phyloP scores from a whole-genome alignment of 2,329 filamentous ascomycete species.

The Pyrenochaeta sp. region DNA sequence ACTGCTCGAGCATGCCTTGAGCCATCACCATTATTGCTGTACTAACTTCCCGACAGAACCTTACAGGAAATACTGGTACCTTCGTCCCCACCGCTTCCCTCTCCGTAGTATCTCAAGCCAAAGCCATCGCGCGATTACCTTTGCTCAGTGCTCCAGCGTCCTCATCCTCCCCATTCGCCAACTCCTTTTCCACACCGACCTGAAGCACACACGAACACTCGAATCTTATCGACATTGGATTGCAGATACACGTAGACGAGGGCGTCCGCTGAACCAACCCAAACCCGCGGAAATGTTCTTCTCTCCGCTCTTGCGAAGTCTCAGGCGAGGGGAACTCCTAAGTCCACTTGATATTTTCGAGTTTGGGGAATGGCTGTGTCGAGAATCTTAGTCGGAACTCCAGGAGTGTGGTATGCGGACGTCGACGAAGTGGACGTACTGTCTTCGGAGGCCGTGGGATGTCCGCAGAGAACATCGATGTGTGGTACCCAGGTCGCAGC shows the following conservation, averaged over 20 bases:
- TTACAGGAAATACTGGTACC: too few species aligned
- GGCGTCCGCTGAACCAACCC: neutral
- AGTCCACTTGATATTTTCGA: neutral
- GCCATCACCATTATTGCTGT: too few species aligned
- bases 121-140: too few species aligned
- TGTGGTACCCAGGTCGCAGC: neutral
- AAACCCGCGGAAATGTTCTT: neutral
- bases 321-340: neutral
- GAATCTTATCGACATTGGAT: neutral
- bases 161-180: neutral
- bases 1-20: too few species aligned
- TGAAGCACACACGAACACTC: neutral
- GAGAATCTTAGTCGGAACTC: neutral
- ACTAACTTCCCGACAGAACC: too few species aligned
- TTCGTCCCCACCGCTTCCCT: too few species aligned
- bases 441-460: neutral
- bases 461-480: neutral
- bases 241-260: neutral
- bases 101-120: too few species aligned
- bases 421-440: neutral
- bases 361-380: neutral
- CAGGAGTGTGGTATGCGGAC: neutral
- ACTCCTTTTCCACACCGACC: neutral
- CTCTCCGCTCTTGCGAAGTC: neutral
- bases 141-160: too few species aligned